Evolutionary conservation across 164 flowering plant species (phyloP).

Genomic region (Malania oleifera): DNA sequence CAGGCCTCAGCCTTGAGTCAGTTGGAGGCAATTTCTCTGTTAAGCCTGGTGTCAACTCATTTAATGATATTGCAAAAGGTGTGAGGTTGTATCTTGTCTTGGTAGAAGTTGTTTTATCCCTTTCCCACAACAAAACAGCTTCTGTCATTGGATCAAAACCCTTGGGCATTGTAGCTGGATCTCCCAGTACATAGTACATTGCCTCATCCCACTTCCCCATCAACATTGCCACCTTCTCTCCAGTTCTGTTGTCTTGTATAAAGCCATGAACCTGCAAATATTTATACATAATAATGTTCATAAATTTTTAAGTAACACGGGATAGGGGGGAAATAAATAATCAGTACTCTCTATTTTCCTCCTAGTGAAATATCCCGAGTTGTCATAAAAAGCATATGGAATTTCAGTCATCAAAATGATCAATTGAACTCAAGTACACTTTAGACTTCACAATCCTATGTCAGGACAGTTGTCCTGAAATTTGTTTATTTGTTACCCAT

Average conservation of each 20-base stretch:
- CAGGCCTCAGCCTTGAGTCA: conserved; percentile 95
- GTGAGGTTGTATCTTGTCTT: conserved; percentile 93
- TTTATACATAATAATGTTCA: background rate
- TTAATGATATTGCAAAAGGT: conserved; percentile 90
- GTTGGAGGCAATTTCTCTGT: conserved; percentile 80
- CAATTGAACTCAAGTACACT: no score
- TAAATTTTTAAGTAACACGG: background rate
- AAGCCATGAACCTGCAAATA: conserved; percentile 85
- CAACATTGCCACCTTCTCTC: conserved; percentile 89
- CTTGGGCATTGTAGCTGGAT: conserved; percentile 85
- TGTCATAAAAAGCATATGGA: no score
- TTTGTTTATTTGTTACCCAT: no score
- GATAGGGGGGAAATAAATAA: no score
- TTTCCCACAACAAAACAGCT: conserved; percentile 91
- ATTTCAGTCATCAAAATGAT: no score
- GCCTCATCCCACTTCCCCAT: conserved; percentile 99
- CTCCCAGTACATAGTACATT: conserved; percentile 95
- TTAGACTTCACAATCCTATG: no score
- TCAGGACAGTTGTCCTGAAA: no score
- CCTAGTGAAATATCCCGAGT: background rate
- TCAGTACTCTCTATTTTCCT: no score
- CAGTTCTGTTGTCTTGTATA: conserved; percentile 95
- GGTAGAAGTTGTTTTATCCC: conserved; percentile 60
- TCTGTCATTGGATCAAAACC: conserved; percentile 98
- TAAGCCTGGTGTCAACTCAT: conserved; percentile 81